Evolutionary conservation across 495 filamentous ascomycete species (phyloP).

Genomic region (Penicillium tannophilum): DNA sequence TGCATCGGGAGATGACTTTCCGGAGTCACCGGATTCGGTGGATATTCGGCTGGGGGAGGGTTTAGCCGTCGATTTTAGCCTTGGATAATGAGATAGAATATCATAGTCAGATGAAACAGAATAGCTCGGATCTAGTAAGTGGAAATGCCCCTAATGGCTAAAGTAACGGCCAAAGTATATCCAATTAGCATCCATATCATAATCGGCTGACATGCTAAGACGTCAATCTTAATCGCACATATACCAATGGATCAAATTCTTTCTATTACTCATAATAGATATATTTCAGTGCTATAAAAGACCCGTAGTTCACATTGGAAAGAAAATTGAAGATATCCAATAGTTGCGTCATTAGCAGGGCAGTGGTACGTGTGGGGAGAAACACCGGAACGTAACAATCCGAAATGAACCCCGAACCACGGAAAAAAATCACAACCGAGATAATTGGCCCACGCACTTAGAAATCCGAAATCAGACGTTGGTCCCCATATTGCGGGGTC

Average conservation of each 20-base stretch:
- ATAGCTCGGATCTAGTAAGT: too few species aligned
- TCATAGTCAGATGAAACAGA: too few species aligned
- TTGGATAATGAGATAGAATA: neutral
- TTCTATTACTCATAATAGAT: neutral
- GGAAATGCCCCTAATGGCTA: too few species aligned
- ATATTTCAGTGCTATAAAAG: too few species aligned
- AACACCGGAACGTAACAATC: slow-evolving; percentile 1
- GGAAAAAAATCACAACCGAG: neutral
- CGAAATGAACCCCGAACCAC: neutral
- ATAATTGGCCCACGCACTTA: neutral
- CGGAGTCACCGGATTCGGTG: neutral
- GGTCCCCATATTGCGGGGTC: slow-evolving; percentile 6
- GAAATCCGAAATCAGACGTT: neutral
- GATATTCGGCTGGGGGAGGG: neutral
- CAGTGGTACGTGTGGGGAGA: neutral
- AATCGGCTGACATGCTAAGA: neutral
- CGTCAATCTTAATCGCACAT: neutral
- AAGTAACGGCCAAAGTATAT: too few species aligned
- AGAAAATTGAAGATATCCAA: neutral
- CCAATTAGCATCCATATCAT: too few species aligned
- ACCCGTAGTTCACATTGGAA: too few species aligned
- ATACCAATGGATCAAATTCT: neutral
- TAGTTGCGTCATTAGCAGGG: neutral
- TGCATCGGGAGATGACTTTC: neutral
- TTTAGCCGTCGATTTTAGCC: neutral